phyloP scores from a whole-genome alignment of 2,329 filamentous ascomycete genomes.

The Dissoconium aciculare region DNA sequence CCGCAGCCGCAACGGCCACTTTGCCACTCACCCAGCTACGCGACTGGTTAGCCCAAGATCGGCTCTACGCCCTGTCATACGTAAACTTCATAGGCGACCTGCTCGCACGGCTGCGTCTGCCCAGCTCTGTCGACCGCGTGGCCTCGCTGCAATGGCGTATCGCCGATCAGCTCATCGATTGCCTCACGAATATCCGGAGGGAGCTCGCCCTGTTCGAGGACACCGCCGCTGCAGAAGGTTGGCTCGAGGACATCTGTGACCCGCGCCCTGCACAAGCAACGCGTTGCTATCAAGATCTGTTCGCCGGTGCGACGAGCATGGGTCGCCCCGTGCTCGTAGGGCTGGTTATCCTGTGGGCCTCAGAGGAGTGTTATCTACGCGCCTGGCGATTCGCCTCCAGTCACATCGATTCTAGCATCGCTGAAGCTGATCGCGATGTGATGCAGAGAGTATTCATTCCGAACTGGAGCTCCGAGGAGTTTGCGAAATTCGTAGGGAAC shows the following conservation, averaged over 20 bases:
- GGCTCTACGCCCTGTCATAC: constrained; percentile 56
- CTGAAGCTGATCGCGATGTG: constrained; percentile 27
- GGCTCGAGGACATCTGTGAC: constrained; percentile 32
- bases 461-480: constrained; percentile 36
- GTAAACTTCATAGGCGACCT: constrained; percentile 50
- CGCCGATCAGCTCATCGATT: constrained; percentile 46
- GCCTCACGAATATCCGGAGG: constrained; percentile 48
- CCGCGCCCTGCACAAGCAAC: constrained; percentile 16
- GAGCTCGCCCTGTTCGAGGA: constrained; percentile 54
- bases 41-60: constrained; percentile 57
- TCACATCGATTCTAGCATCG: constrained; percentile 14
- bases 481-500: constrained; percentile 34
- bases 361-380: constrained; percentile 44
- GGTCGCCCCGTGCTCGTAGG: constrained; percentile 46
- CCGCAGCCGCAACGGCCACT: constrained; percentile 45
- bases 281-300: constrained; percentile 39
- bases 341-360: constrained; percentile 57
- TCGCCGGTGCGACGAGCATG: constrained; percentile 41
- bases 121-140: constrained; percentile 27
- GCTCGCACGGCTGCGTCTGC: constrained; percentile 45
- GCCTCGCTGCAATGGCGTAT: constrained; percentile 41
- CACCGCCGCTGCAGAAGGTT: constrained; percentile 36
- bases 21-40: constrained; percentile 43
- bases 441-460: constrained; percentile 35
- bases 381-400: constrained; percentile 33